These are phyloP conservation scores for Phragmites australis DNA, from an alignment of 176 grass and related monocot genomes.

Conservation along the genomic window DNA sequence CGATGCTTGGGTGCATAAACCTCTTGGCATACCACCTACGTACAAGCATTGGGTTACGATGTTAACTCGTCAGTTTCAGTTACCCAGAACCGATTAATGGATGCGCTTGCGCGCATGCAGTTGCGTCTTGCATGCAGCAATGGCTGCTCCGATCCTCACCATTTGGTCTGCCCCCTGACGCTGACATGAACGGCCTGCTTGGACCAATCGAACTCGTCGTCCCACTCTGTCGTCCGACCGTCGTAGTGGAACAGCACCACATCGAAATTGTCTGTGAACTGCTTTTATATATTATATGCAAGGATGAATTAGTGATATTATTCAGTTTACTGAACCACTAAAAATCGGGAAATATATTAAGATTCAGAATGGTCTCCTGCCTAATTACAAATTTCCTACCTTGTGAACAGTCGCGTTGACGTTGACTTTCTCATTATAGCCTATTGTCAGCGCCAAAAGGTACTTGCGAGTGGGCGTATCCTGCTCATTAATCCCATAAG, in stretches of 20 bases:
- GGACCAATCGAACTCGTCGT: conserved; percentile 44
- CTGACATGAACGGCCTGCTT: conserved; percentile 42
- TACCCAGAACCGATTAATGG: background rate
- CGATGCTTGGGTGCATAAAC: conserved; percentile 45
- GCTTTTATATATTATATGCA: too few species aligned
- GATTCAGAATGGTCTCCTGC: background rate
- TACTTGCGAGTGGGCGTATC: conserved; percentile 11
- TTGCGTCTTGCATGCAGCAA: background rate
- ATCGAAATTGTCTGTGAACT: conserved; percentile 21
- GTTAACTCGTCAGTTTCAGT: background rate
- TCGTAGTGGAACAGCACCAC: conserved; percentile 53
- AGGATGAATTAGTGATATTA: background rate
- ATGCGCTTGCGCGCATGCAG: background rate
- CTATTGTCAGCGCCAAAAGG: conserved; percentile 20
- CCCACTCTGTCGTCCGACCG: conserved; percentile 35
- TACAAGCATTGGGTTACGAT: background rate
- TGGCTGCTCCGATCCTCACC: background rate
- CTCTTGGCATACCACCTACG: conserved; percentile 59
- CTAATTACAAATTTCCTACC: background rate
- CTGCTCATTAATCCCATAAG: background rate
- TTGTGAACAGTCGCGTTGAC: conserved; percentile 42
- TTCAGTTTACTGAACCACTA: background rate
- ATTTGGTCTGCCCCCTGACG: conserved; percentile 43
- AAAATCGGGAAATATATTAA: background rate
- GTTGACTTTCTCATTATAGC: conserved; percentile 17